Percentiles rank a stretch among this genome's conserved stretches.
phyloP scores from a whole-genome alignment of 2,329 filamentous ascomycete genomes.

The Cytospora leucostoma region DNA sequence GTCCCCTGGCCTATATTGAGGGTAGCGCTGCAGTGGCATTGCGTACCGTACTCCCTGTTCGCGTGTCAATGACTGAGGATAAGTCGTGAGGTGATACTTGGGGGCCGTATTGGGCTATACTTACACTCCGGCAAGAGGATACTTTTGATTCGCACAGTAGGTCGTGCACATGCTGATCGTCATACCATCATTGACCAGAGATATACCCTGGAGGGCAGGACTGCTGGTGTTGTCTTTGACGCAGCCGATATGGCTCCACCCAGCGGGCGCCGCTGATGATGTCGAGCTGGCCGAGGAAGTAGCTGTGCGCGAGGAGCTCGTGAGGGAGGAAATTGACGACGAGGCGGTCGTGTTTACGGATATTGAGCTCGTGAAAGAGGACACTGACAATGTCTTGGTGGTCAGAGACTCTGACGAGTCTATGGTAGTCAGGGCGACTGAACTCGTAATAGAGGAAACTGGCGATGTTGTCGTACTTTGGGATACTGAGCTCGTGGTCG shows the following conservation, averaged over 20 bases:
- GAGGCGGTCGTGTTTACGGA: background rate
- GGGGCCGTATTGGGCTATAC: background rate
- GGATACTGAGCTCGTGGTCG: too few species aligned
- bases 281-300: background rate
- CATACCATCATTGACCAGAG: constrained; percentile 22
- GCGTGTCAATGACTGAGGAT: background rate
- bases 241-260: constrained; percentile 21
- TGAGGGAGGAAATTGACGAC: background rate
- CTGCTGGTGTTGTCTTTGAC: constrained; percentile 21
- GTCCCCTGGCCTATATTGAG: constrained; percentile 28
- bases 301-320: background rate
- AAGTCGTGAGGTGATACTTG: too few species aligned
- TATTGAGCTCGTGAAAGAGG: background rate
- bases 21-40: constrained; percentile 32
- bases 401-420: too few species aligned
- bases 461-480: too few species aligned
- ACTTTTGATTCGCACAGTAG: constrained; percentile 24
- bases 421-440: too few species aligned
- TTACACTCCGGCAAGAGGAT: constrained; percentile 27
- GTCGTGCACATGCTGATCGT: constrained; percentile 24
- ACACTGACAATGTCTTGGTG: too few species aligned
- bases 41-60: constrained; percentile 26
- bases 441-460: too few species aligned
- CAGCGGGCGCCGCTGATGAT: background rate
- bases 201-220: constrained; percentile 30